Evolutionary conservation across 345 rosid species (phyloP), one percentile per base, ranked within the genome.

Genomic region (Pelargonium nanum): DNA sequence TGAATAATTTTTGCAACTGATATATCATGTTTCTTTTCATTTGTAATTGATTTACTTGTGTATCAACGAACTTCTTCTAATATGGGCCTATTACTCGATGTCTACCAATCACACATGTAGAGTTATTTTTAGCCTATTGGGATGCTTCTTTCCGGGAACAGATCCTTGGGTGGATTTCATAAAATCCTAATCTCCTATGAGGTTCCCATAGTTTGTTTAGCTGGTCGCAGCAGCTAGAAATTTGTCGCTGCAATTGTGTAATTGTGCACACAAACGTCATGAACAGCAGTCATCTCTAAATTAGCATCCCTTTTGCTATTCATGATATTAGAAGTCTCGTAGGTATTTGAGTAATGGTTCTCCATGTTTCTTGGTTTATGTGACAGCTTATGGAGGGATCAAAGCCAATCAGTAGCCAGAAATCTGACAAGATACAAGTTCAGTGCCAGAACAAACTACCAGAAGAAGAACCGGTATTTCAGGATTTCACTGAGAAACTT

Each of bases 301-400:
- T 10, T 22, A 21, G 19, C 26, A 50, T 23, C 19, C 21, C 1
- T 54, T 25, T 2, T 25, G 63, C 30, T 34, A 59, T 25, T 4
- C 63, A 12, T n/a, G 19, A n/a, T 13, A 22, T 59, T 55, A 5
- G 15, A 19, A 44, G 5, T 20, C 5, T 22, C 40, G 22, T 10
- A 40, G 19, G 19, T 6, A 6, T 52, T 17, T 0, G 19, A 21
- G 30, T 0, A 63, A 13, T 26, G 6, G 16, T 52, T 34, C 17
- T 26, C 23, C 57, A 59, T 67, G 21, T 74, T 57, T 12, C 19
- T 32, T 60, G 40, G 50, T 67, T 51, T 66, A 1, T 48, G 21
- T 58, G 64, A 64, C 74, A 77, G 89, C 53, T 44, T 61, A 62
- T 62, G 9, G 22, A 70, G 51, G 64, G 71, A 34, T 54, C 81